Evolutionary conservation across 2,329 filamentous ascomycete genomes (phyloP), one percentile per base, ranked within the genome.

Genomic region (Blumeriella jaapii): DNA sequence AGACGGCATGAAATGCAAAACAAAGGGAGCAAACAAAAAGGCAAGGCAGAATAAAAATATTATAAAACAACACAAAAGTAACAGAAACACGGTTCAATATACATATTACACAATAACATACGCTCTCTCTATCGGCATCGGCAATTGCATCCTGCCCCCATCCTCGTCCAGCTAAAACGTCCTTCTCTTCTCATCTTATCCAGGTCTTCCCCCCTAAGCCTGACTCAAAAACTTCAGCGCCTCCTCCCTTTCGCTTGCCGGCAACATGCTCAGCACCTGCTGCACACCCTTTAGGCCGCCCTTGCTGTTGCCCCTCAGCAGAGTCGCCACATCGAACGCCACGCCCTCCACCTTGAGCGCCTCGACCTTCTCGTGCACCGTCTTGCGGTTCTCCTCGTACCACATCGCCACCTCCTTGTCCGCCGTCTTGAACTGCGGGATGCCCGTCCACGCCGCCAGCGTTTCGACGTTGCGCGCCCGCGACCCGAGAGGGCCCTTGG

Each of bases 351-450:
- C 70, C 71, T 85, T 91, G 54, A 96, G 68, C 9, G 68, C 63
- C 59, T 95, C 86, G 17, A 96, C 75, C 73, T 91, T 93, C 44
- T 80, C 73, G 44, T 81, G 71, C 32, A 98, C 76, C 25, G 66
- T 64, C 68, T 89, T 84, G 56, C 84, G 71, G 65, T 96, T 91
- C 64, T 89, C 79, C 68, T 98, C 91, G 58, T 95, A 96, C 91
- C 91, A 98, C 51, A 79, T 71, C 3, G 87, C 84, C 17, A 95
- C 91, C 48, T 77, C 78, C 50, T 74, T 74, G 59, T 98, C 91
- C 44, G 84, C 76, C 40, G 69, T 71, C 36, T 81, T 74, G 59
- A 93, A 93, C 49, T 83, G 71, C 27, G 75, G 63, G 39, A 95
- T 68, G 30, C 71, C 78, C 27, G 78, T 85, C 85, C 91, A 95